These are phyloP conservation scores for Oxyria digyna DNA, from an alignment of 148 eudicot species.

Conservation along the genomic window DNA sequence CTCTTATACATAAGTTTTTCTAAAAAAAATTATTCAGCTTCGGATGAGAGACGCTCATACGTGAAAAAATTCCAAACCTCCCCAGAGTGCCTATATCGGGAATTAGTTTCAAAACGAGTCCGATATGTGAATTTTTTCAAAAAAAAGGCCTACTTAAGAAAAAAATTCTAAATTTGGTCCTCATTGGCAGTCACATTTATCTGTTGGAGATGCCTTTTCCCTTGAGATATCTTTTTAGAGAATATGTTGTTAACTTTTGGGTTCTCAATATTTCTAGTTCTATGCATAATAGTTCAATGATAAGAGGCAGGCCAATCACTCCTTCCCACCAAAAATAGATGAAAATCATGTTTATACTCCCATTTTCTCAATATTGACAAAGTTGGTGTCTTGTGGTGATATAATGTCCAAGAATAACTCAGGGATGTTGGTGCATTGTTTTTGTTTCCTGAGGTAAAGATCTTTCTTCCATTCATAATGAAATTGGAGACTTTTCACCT, in stretches of 20 bases:
- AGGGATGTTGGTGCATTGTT: neutral
- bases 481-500: neutral
- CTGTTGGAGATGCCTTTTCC: neutral
- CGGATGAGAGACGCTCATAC: no score
- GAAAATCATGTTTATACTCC: neutral
- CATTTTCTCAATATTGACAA: neutral
- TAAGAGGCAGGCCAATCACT: neutral
- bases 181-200: neutral
- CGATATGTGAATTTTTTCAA: no score
- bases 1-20: no score
- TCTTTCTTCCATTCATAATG: neutral
- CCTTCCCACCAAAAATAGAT: neutral
- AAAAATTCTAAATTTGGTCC: neutral
- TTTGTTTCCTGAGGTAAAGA: neutral
- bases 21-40: no score
- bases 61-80: no score
- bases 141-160: no score
- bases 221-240: neutral
- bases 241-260: neutral
- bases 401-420: neutral
- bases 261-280: neutral
- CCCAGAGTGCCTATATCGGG: no score
- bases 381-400: neutral
- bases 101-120: no score
- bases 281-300: neutral